Evolutionary conservation across 192 early-diverging fungal genomes (phyloP).

Genomic region (Endogone sp.): DNA sequence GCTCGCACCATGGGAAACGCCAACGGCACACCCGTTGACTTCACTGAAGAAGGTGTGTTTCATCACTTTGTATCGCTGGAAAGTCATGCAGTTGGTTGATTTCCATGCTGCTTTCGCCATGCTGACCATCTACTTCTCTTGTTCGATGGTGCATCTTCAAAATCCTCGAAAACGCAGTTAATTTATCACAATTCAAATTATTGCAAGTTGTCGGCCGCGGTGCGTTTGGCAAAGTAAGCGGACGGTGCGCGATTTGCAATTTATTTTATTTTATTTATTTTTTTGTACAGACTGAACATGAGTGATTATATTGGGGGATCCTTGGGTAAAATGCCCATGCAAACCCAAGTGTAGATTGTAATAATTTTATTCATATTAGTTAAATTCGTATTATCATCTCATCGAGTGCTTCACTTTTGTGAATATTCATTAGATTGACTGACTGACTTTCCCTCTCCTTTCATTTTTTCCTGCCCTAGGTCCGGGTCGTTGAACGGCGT

Average conservation of each 20-base stretch:
- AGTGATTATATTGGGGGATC: not conserved
- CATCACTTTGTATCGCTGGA: not conserved
- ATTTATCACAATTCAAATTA: slow-evolving; percentile 74
- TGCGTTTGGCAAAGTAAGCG: slow-evolving; percentile 81
- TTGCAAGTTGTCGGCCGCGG: slow-evolving; percentile 79
- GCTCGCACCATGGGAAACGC: not conserved
- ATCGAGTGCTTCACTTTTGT: no score
- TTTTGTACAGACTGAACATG: not conserved
- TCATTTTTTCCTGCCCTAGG: slow-evolving; percentile 36
- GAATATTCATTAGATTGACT: no score
- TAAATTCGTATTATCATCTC: no score
- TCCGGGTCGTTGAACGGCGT: slow-evolving; percentile 76
- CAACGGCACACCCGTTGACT: not conserved
- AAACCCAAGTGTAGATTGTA: no score
- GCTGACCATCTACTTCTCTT: no score
- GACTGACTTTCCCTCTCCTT: not conserved
- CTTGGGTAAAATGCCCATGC: no score
- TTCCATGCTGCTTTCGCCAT: not conserved
- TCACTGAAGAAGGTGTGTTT: not conserved
- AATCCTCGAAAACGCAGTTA: slow-evolving; percentile 42
- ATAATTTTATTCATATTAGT: no score
- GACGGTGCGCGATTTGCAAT: not conserved
- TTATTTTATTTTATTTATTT: no score
- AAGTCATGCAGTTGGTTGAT: not conserved
- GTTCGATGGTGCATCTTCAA: no score